Base-by-base conservation (phyloP, 441 rosid species). In the Erodium moschatum region DNA sequence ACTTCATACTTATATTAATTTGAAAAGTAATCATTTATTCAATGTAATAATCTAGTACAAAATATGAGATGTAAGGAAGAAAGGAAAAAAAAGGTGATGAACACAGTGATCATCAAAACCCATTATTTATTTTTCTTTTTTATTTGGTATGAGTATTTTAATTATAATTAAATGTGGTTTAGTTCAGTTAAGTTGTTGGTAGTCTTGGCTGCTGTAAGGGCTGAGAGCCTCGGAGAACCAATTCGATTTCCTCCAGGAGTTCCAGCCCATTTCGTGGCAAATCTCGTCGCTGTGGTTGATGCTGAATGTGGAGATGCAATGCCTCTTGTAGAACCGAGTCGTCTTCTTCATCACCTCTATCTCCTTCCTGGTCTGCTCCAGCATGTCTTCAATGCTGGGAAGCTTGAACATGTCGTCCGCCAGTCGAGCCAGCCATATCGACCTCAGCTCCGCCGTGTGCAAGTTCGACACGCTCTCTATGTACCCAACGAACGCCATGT, bases 401-500 rank as follows among this genome's bases (percentile, higher is more conserved):
- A 92, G 87, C 81, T 79, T 83, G 67, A 90, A 90, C 66, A 81
- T 82, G 0, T 67, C 76, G 21, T 87, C 91, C 12, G 84, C 58
- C 0, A 89, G 79, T 31, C 87, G 72, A 46, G 84, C 83, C 65
- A 92, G 76, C 96, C 98, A 90, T 64, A 83, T 78, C 74, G 91
- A 77, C 13, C 91, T 85, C 60, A 93, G 82, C 83, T 90, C 98
- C 10, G 94, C 73, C 9, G 91, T 81, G 81, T 89, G 94, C 58
- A 92, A 83, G 74, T 87, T 87, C 5, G 98, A 66, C 54, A 80
- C 79, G 67, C 97, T 90, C 73, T 93, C 95, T 11, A 90, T 70
- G 72, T 87, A 90, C 15, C 98, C 96, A 69, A 87, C 72, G 33
- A 93, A 90, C n/a, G 81, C 94, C 91, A 90, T 86, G 83, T 90